These are phyloP conservation scores for Globisporangium orthogonon DNA, from an alignment of 352 stramenopile species.

Conservation along the genomic window DNA sequence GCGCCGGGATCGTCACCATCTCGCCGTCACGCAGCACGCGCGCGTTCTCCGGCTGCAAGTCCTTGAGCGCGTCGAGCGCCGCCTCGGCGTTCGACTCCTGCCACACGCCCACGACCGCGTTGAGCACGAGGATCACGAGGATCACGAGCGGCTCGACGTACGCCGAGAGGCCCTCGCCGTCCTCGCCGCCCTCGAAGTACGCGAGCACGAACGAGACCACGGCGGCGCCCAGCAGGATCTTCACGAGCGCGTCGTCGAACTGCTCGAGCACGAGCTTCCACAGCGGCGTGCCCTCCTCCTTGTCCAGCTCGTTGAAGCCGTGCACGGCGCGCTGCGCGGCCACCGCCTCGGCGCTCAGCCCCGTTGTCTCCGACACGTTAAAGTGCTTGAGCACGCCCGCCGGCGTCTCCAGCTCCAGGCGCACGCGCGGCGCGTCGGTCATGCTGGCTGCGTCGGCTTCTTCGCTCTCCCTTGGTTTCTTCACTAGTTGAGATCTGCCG, in stretches of 20 bases:
- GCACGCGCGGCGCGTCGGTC: constrained; percentile 10
- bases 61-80: constrained; percentile 93
- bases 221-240: constrained; percentile 97
- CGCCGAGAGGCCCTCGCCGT: constrained; percentile 77
- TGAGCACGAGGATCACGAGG: constrained; percentile 94
- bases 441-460: background rate
- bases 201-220: constrained; percentile 93
- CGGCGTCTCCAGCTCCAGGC: constrained; percentile 37
- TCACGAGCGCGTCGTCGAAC: constrained; percentile 98
- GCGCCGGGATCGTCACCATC: constrained; percentile 79
- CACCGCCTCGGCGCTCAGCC: constrained; percentile 47
- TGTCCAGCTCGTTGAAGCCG: constrained; percentile 88
- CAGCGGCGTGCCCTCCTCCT: constrained; percentile 84
- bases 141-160: constrained; percentile 98
- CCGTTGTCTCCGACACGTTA: constrained; percentile 48
- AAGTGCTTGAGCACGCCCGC: constrained; percentile 76
- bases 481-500: too few species aligned
- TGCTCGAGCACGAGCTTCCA: constrained; percentile 97
- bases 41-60: constrained; percentile 91
- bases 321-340: constrained; percentile 43
- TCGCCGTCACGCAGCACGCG: constrained; percentile 85
- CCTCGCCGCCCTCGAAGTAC: constrained; percentile 79
- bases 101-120: constrained; percentile 96
- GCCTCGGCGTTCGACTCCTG: constrained; percentile 93
- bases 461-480: background rate